Conservation (phyloP, 2,329 filamentous ascomycete species). For the Claviceps cyperi region DNA sequence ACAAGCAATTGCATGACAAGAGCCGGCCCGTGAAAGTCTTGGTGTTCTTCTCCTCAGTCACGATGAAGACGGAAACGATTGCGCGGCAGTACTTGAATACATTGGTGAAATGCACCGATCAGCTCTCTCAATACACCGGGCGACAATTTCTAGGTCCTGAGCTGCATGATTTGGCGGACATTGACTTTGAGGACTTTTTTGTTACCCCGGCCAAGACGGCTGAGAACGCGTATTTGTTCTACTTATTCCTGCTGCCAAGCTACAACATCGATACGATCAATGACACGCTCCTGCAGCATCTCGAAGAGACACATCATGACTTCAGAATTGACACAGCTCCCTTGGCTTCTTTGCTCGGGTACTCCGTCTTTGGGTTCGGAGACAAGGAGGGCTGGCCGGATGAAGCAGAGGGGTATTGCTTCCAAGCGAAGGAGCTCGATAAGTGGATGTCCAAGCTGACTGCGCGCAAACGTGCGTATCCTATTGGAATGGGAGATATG, state of each 20-base stretch:
- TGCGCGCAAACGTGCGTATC: slow-evolving; percentile 70
- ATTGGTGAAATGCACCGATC: slow-evolving; percentile 37
- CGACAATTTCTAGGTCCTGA: slow-evolving; percentile 40
- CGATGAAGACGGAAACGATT: slow-evolving; percentile 64
- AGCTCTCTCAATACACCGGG: slow-evolving; percentile 25
- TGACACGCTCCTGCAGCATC: slow-evolving; percentile 71
- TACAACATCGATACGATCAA: slow-evolving; percentile 94
- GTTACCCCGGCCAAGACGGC: slow-evolving; percentile 53
- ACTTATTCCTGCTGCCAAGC: slow-evolving; percentile 71
- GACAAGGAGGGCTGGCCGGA: slow-evolving; percentile 86
- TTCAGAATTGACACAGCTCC: slow-evolving; percentile 90
- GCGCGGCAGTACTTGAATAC: slow-evolving; percentile 47
- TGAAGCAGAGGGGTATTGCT: slow-evolving; percentile 82
- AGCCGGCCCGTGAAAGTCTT: slow-evolving; percentile 50
- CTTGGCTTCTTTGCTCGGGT: slow-evolving; percentile 61
- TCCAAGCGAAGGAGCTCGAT: slow-evolving; percentile 79
- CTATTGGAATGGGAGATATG: slow-evolving; percentile 75
- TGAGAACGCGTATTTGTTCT: slow-evolving; percentile 52
- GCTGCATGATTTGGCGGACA: slow-evolving; percentile 64
- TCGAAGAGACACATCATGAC: slow-evolving; percentile 89
- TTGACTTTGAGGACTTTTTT: slow-evolving; percentile 91
- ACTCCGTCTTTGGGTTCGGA: slow-evolving; percentile 87
- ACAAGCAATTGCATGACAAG: slow-evolving; percentile 15
- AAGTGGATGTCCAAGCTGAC: slow-evolving; percentile 97
- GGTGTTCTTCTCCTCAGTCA: slow-evolving; percentile 82